Percentiles rank a stretch among this genome's conserved stretches.
These are phyloP conservation scores for Didymella sp. DNA, from an alignment of 2,329 filamentous ascomycete genomes.

Conservation along the genomic window DNA sequence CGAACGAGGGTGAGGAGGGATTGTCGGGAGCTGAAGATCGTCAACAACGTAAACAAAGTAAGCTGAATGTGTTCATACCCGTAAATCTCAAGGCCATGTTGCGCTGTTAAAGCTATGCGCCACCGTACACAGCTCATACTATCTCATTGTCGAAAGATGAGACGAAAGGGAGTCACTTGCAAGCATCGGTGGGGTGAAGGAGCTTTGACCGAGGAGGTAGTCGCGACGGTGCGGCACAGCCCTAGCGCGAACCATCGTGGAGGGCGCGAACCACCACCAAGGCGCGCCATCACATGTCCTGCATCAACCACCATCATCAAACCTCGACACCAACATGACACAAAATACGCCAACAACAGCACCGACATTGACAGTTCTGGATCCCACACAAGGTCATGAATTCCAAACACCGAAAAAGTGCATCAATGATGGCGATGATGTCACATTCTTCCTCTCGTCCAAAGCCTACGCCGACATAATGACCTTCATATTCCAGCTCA, in stretches of 20 bases:
- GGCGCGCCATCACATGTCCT: slow-evolving; percentile 27
- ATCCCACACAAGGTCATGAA: slow-evolving; percentile 27
- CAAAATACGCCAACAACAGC: slow-evolving; percentile 20
- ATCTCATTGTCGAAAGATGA: not conserved
- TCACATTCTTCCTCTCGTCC: slow-evolving; percentile 78
- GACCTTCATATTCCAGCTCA: slow-evolving; percentile 87
- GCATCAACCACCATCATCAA: slow-evolving; percentile 13
- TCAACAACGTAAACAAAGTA: slow-evolving; percentile 7
- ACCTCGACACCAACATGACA: slow-evolving; percentile 28
- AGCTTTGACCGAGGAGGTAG: not conserved
- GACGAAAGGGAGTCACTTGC: not conserved
- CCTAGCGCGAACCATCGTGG: slow-evolving; percentile 7
- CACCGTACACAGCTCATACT: not conserved
- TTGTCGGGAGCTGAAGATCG: not conserved
- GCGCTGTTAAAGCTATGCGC: not conserved
- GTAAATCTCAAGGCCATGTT: not conserved
- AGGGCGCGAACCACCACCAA: slow-evolving; percentile 20
- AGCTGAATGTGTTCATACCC: not conserved
- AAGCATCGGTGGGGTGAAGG: slow-evolving; percentile 16
- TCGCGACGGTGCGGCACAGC: slow-evolving; percentile 9
- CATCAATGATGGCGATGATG: slow-evolving; percentile 86
- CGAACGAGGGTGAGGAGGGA: slow-evolving; percentile 6
- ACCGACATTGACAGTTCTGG: slow-evolving; percentile 34
- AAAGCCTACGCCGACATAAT: slow-evolving; percentile 87
- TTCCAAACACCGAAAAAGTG: slow-evolving; percentile 77